Percentiles rank a stretch among this genome's conserved stretches.
phyloP scores from a whole-genome alignment of 2,329 filamentous ascomycete species.

The Diaporthe destruens region DNA sequence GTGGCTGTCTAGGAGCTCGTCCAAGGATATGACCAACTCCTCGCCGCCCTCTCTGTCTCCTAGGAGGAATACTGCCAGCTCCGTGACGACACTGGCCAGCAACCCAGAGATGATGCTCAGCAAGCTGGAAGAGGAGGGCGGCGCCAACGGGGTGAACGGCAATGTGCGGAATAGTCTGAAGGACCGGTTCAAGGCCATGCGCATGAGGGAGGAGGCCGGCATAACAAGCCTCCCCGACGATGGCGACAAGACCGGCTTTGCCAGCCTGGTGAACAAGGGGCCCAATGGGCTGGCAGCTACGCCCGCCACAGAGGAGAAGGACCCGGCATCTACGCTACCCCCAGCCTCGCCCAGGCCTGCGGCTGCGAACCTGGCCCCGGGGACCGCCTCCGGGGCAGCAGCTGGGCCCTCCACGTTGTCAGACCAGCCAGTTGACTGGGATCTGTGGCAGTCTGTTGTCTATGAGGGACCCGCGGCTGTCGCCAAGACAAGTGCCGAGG shows the following conservation, averaged over 20 bases:
- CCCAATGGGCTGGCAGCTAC: conserved; percentile 35
- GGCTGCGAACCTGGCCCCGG: conserved; percentile 81
- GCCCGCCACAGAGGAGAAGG: conserved; percentile 45
- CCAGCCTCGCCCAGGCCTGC: conserved; percentile 67
- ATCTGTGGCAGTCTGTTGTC: conserved; percentile 95
- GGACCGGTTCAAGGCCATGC: conserved; percentile 82
- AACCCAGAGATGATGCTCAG: conserved; percentile 85
- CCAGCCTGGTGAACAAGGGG: conserved; percentile 46
- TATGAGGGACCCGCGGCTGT: conserved; percentile 93
- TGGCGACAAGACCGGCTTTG: conserved; percentile 53
- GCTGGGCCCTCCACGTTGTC: conserved; percentile 78
- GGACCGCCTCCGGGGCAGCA: conserved; percentile 85
- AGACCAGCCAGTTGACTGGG: conserved; percentile 93
- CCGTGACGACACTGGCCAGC: conserved; percentile 81
- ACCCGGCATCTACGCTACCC: conserved; percentile 47
- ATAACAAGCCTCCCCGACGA: conserved; percentile 66
- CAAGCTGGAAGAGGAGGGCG: conserved; percentile 78
- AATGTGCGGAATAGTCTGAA: conserved; percentile 73
- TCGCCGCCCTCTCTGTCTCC: conserved; percentile 63
- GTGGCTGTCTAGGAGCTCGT: conserved; percentile 80
- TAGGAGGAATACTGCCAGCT: conserved; percentile 82
- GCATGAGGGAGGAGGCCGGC: conserved; percentile 79
- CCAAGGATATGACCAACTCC: conserved; percentile 68
- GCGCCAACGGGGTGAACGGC: conserved; percentile 57
- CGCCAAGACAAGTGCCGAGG: conserved; percentile 86